phyloP scores from a whole-genome alignment of 306 rosid genomes.

The Dalbergia cultrata region DNA sequence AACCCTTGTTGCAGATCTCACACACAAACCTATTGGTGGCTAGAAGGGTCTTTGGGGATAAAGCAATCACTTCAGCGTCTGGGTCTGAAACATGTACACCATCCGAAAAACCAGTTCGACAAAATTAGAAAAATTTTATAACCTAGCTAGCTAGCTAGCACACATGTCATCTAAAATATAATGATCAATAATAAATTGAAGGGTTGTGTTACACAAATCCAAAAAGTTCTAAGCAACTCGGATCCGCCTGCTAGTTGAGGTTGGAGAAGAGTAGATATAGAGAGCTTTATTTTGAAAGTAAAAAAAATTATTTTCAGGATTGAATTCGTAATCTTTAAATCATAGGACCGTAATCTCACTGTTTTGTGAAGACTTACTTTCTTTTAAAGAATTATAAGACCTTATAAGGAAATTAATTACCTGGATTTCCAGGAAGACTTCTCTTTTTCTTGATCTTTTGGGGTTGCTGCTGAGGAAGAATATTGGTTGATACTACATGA shows the following conservation, averaged over 20 bases:
- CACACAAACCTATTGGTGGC: constrained; percentile 91
- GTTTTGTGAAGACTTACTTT: no score
- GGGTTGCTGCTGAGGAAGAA: constrained; percentile 55
- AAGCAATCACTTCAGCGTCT: constrained; percentile 93
- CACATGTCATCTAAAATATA: not conserved
- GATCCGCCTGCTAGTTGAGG: no score
- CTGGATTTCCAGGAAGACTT: constrained; percentile 93
- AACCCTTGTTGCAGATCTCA: constrained; percentile 94
- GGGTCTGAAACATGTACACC: constrained; percentile 60
- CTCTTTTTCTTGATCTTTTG: constrained; percentile 79
- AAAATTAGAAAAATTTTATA: constrained; percentile 2
- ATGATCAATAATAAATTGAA: constrained; percentile 9
- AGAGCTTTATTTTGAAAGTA: no score
- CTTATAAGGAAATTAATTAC: constrained; percentile 39
- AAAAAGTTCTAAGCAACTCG: not conserved
- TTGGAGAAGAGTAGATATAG: no score
- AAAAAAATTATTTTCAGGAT: not conserved
- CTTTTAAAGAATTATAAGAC: no score
- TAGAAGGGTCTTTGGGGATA: constrained; percentile 84
- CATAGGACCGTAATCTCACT: no score
- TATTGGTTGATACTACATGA: constrained; percentile 52
- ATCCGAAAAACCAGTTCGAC: not conserved
- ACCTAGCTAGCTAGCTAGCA: not conserved
- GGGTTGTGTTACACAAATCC: not conserved
- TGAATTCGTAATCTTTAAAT: no score